phyloP scores from a whole-genome alignment of 2,329 filamentous ascomycete genomes.

The Sporothrix sp. region DNA sequence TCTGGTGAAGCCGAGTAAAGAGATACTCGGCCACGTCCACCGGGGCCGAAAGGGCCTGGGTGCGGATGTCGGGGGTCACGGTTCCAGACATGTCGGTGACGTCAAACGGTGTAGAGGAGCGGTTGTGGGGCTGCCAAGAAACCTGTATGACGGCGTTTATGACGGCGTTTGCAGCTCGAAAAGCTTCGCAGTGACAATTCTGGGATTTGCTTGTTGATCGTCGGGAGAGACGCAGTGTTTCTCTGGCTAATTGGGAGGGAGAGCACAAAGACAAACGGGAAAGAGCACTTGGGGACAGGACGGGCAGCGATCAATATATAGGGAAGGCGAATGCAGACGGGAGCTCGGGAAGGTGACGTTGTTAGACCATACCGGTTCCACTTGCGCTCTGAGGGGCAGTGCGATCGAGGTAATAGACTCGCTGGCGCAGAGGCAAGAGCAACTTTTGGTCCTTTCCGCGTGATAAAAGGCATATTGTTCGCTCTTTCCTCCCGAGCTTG shows the following conservation, averaged over 20 bases:
- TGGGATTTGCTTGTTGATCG: too few relatives aligned
- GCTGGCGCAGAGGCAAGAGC: too few relatives aligned
- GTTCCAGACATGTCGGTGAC: constrained; percentile 11
- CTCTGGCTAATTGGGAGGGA: background rate
- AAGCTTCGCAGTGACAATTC: too few relatives aligned
- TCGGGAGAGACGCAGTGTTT: too few relatives aligned
- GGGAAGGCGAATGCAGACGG: background rate
- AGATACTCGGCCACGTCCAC: constrained; percentile 49
- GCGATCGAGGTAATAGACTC: background rate
- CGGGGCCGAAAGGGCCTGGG: constrained; percentile 13
- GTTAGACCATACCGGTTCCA: background rate
- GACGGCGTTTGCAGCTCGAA: background rate
- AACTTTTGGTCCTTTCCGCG: too few relatives aligned
- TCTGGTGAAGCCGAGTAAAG: constrained; percentile 38
- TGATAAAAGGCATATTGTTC: background rate
- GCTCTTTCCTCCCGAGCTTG: background rate
- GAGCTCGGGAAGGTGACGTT: constrained; percentile 9
- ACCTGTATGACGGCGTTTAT: background rate
- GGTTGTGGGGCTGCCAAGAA: constrained; percentile 1
- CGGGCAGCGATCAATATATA: background rate
- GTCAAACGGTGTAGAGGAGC: background rate
- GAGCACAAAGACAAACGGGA: background rate
- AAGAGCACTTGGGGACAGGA: background rate
- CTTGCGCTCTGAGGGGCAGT: background rate
- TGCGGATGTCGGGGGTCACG: constrained; percentile 16